phyloP scores from a whole-genome alignment of 345 rosid species.

The Anacardium occidentale region DNA sequence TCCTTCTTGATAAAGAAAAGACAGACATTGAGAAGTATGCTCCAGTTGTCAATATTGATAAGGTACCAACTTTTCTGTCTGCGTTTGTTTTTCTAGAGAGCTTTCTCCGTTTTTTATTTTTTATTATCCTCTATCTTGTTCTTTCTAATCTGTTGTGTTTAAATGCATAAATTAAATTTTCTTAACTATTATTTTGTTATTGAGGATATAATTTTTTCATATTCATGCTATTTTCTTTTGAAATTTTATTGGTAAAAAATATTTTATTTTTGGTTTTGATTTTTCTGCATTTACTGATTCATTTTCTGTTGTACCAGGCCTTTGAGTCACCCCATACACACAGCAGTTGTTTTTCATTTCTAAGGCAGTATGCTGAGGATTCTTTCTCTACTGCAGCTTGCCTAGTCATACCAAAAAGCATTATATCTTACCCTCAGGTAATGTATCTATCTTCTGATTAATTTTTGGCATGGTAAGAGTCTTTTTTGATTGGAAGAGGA shows the following conservation, averaged over 20 bases:
- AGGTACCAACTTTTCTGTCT: slow-evolving; percentile 41
- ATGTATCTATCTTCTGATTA: slow-evolving; percentile 12
- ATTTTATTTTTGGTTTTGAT: no score
- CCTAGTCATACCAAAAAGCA: slow-evolving; percentile 72
- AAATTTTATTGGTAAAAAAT: no score
- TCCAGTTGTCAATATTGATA: slow-evolving; percentile 82
- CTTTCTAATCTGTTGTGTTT: not conserved
- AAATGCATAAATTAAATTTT: not conserved
- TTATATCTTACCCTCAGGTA: slow-evolving; percentile 95
- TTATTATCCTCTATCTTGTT: not conserved
- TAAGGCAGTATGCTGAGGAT: slow-evolving; percentile 83
- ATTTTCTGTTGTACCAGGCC: slow-evolving; percentile 51
- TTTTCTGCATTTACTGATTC: slow-evolving; percentile 1
- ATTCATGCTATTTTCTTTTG: not conserved
- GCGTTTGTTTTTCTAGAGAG: not conserved
- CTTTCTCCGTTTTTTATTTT: not conserved
- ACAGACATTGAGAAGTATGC: slow-evolving; percentile 76
- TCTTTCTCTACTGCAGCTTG: slow-evolving; percentile 89
- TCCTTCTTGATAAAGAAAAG: slow-evolving; percentile 75
- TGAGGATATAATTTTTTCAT: not conserved
- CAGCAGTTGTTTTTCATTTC: slow-evolving; percentile 74
- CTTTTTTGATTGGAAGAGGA: not conserved
- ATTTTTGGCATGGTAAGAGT: not conserved
- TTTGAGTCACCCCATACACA: slow-evolving; percentile 93
- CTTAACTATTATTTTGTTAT: not conserved